These are phyloP conservation scores for Chondrostereum purpureum DNA, from an alignment of 1,284 basidiomycete species.

Conservation along the genomic window DNA sequence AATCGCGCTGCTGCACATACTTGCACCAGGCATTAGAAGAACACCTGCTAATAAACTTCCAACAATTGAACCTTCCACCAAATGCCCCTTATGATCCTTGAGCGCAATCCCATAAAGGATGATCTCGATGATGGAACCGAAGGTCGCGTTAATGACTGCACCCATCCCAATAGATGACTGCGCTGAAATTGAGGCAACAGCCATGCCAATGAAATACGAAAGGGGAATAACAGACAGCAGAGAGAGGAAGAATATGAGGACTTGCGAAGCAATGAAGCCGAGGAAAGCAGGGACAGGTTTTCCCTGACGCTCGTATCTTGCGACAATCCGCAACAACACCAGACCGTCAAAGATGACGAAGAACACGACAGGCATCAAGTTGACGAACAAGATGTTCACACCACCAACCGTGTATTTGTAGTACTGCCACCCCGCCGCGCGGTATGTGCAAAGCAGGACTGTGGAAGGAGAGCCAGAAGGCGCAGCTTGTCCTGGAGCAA, in stretches of 20 bases:
- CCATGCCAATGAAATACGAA: slow-evolving; percentile 99
- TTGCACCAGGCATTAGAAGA: slow-evolving; percentile 92
- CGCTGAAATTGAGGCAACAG: slow-evolving; percentile 96
- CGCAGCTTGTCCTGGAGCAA: slow-evolving; percentile 69
- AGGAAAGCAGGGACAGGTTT: slow-evolving; percentile 64
- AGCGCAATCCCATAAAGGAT: slow-evolving; percentile 90
- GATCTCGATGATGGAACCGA: slow-evolving; percentile 97
- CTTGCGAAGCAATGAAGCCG: slow-evolving; percentile 65
- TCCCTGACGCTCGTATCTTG: slow-evolving; percentile 44
- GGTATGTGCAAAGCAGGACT: slow-evolving; percentile 92
- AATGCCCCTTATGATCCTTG: slow-evolving; percentile 81
- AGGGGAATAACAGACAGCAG: slow-evolving; percentile 93
- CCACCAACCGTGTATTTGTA: slow-evolving; percentile 99
- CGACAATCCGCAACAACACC: slow-evolving; percentile 70
- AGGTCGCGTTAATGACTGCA: slow-evolving; percentile 98
- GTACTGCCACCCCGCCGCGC: slow-evolving; percentile 86
- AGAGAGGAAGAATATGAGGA: slow-evolving; percentile 80
- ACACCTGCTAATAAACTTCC: slow-evolving; percentile 94
- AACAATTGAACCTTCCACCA: slow-evolving; percentile 97
- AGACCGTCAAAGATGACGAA: slow-evolving; percentile 95
- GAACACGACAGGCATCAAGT: slow-evolving; percentile 89
- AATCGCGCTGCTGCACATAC: slow-evolving; percentile 94
- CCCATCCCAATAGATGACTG: slow-evolving; percentile 99
- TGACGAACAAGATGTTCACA: slow-evolving; percentile 98
- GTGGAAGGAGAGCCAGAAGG: slow-evolving; percentile 70